Base-by-base conservation (phyloP, 768 basidiomycete genomes). In the Tylopilus subfusipes region DNA sequence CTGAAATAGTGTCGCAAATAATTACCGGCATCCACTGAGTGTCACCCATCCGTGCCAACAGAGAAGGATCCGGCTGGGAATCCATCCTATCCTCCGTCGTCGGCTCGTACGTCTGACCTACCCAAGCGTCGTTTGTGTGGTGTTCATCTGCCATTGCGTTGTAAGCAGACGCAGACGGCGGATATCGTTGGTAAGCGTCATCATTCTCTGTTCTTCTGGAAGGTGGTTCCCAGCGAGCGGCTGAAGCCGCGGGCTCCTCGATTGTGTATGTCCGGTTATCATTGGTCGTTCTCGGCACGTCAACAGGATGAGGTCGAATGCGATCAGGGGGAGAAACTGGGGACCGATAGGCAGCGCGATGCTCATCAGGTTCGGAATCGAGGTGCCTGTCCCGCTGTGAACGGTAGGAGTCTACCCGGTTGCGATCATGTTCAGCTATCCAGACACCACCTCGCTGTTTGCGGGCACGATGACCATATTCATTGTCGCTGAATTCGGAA, bases 1-100 rank as follows among this genome's bases (percentile, higher is more conserved):
- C n/a, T n/a, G n/a, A n/a, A 21, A 18, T 8, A 22, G 24, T n/a
- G 12, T 42, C 24, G 21, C 11, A 24, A 31, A 50, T 8, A 51
- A 25, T 63, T 60, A 68, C 67, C 68, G 55, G 59, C 49, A 52
- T 24, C 25, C 33, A 53, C 27, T 61, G 67, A 16, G 51, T 61
- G 24, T 55, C 52, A n/a, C 55, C 59, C 34, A 68, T 67, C 44
- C 67, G 67, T 7, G 63, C 56, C 55, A 69, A 51, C 13, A 68
- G 44, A 29, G 57, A 42, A 31, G 62, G 57, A 58, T 65, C 61
- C 5, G 61, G 42, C 34, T 54, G 56, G 22, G 2, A 12, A 4
- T 58, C 61, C 56, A 22, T 42, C 43, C 57, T 52, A 31, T 61
- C 63, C 31, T 54, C 59, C 34, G 1, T 10, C 38, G 30, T 45